A percentile compares a stretch with the other conserved stretches of the same genome.
These are phyloP conservation scores for Cytospora piceicola DNA, from an alignment of 2,329 filamentous ascomycete species.

Conservation along the genomic window DNA sequence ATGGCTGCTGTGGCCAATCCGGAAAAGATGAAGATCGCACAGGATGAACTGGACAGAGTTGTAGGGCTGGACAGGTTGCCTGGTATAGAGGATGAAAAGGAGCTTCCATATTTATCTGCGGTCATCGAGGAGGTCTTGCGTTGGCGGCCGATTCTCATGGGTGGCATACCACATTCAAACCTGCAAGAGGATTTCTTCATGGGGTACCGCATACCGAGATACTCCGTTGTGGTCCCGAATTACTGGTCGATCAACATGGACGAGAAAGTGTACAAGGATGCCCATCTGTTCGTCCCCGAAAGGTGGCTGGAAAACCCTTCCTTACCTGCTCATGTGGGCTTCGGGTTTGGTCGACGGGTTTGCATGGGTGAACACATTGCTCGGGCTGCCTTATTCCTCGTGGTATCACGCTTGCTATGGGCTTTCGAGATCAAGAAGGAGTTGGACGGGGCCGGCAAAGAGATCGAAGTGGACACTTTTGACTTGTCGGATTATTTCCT, in stretches of 20 bases:
- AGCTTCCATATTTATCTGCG: constrained; percentile 42
- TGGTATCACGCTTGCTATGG: constrained; percentile 52
- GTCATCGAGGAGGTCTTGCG: constrained; percentile 44
- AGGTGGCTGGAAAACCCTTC: constrained; percentile 36
- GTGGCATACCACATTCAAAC: constrained; percentile 39
- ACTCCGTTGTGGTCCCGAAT: constrained; percentile 41
- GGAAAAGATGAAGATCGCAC: constrained; percentile 38
- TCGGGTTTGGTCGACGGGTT: constrained; percentile 54
- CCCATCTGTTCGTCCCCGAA: constrained; percentile 24
- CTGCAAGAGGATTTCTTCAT: constrained; percentile 37
- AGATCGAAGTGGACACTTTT: constrained; percentile 21
- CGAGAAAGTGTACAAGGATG: constrained; percentile 16
- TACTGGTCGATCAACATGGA: constrained; percentile 37
- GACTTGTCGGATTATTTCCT: constrained; percentile 4
- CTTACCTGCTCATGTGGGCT: constrained; percentile 38
- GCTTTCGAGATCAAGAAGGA: constrained; percentile 47
- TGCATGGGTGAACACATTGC: constrained; percentile 51
- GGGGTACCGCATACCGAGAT: constrained; percentile 43
- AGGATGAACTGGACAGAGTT: constrained; percentile 45
- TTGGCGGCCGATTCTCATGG: constrained; percentile 42
- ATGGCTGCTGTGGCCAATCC: constrained; percentile 37
- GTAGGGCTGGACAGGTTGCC: constrained; percentile 41
- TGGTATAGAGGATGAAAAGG: constrained; percentile 39
- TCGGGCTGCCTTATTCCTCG: constrained; percentile 49
- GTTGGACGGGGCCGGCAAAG: constrained; percentile 33